Conservation (phyloP, 1,284 basidiomycete genomes). For the Leccinum ponderosum region DNA sequence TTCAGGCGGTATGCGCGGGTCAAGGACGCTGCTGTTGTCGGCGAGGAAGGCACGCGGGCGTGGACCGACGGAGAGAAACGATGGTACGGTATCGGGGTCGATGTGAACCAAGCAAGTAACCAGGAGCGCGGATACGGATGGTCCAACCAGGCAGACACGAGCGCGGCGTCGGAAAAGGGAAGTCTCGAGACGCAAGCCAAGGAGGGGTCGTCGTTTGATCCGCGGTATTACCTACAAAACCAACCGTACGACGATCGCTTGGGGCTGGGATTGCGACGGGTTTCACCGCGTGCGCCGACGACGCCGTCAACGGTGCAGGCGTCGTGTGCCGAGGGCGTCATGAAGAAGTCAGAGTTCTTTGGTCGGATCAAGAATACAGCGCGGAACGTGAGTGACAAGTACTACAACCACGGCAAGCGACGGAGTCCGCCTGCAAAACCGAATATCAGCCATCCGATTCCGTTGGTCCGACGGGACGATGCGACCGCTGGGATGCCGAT, state of each 20-base stretch:
- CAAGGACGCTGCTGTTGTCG: conserved; percentile 56
- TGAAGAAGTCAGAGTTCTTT: conserved; percentile 70
- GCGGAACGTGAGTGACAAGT: conserved; percentile 65
- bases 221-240: conserved; percentile 20
- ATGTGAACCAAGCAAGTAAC: conserved; percentile 25
- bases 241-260: conserved; percentile 38
- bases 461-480: conserved; percentile 32
- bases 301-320: conserved; percentile 29
- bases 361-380: conserved; percentile 58
- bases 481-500: conserved; percentile 21
- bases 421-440: conserved; percentile 42
- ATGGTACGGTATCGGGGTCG: conserved; percentile 62
- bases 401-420: conserved; percentile 28
- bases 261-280: conserved; percentile 51
- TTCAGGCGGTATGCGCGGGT: conserved; percentile 56
- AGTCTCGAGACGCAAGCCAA: conserved; percentile 26
- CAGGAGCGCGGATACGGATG: conserved; percentile 32
- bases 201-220: conserved; percentile 31
- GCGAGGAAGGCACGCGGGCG: conserved; percentile 53
- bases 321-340: conserved; percentile 45
- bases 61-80: conserved; percentile 63
- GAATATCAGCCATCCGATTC: conserved; percentile 53
- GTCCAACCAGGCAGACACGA: conserved; percentile 32
- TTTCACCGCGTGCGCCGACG: conserved; percentile 29
- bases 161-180: conserved; percentile 29